Evolutionary conservation across 805 yeast genomes (phyloP).

Genomic region (Saccharomycopsis lassenensis): DNA sequence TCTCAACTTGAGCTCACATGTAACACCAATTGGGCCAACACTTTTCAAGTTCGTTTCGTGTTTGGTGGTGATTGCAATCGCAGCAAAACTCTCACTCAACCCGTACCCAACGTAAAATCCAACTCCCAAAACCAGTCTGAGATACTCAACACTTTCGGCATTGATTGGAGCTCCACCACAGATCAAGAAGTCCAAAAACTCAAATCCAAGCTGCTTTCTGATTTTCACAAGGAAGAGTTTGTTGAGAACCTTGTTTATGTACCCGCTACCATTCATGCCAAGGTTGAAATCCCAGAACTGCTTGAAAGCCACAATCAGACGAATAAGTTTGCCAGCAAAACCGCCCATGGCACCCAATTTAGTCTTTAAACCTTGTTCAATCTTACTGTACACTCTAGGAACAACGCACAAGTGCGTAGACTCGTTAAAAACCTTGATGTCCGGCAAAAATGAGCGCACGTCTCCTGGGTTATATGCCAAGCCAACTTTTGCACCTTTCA

Average conservation of each 20-base stretch:
- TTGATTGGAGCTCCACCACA: constrained; percentile 56
- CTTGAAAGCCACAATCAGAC: constrained; percentile 9
- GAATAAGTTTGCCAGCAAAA: constrained; percentile 12
- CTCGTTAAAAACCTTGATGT: constrained; percentile 30
- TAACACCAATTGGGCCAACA: constrained; percentile 39
- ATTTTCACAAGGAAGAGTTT: constrained; percentile 25
- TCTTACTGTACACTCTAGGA: constrained; percentile 44
- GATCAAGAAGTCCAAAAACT: constrained; percentile 24
- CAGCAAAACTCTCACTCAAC: constrained; percentile 55
- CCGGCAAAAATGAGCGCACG: constrained; percentile 35
- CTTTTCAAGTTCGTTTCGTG: constrained; percentile 30
- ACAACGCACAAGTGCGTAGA: constrained; percentile 43
- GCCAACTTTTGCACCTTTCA: constrained; percentile 32
- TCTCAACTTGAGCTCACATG: constrained; percentile 40
- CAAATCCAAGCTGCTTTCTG: constrained; percentile 29
- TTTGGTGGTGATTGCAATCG: constrained; percentile 30
- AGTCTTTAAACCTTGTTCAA: constrained; percentile 38
- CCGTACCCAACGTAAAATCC: constrained; percentile 46
- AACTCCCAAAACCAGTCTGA: constrained; percentile 39
- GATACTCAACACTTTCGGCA: constrained; percentile 39
- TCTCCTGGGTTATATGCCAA: constrained; percentile 38
- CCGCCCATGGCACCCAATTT: constrained; percentile 11
- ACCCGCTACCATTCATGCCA: constrained; percentile 9
- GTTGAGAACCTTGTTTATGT: constrained; percentile 4
- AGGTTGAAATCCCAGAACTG: constrained; percentile 8